These are phyloP conservation scores for Auricularia heimuer DNA, from an alignment of 768 basidiomycete species.

Conservation along the genomic window DNA sequence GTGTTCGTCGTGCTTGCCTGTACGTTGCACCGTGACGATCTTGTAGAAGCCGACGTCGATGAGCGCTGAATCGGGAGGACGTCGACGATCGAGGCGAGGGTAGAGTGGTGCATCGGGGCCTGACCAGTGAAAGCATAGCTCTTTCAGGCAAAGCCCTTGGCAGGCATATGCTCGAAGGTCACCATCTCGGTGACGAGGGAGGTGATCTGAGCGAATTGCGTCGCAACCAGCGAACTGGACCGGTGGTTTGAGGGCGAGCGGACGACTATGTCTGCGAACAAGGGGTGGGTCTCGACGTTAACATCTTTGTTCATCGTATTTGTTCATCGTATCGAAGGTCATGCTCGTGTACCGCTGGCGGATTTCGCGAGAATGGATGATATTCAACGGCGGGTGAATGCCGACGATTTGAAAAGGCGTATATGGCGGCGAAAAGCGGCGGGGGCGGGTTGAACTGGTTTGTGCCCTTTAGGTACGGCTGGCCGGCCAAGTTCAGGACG, in stretches of 20 bases:
- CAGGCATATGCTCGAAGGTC: slow-evolving; percentile 95
- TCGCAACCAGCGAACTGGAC: slow-evolving; percentile 88
- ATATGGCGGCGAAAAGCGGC: slow-evolving; percentile 78
- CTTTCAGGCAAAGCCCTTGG: slow-evolving; percentile 88
- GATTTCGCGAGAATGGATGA: slow-evolving; percentile 96
- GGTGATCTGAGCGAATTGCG: slow-evolving; percentile 97
- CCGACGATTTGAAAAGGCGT: slow-evolving; percentile 99
- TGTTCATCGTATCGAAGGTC: slow-evolving; percentile 86
- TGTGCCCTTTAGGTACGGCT: slow-evolving; percentile 99
- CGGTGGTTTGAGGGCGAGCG: slow-evolving; percentile 96
- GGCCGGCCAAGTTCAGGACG: slow-evolving; percentile 97
- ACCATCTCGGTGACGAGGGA: slow-evolving; percentile 97
- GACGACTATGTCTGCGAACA: slow-evolving; percentile 90
- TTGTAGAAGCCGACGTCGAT: slow-evolving; percentile 99
- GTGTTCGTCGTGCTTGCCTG: slow-evolving; percentile 87
- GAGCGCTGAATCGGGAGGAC: slow-evolving; percentile 93
- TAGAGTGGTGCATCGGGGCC: slow-evolving; percentile 97
- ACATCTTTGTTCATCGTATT: slow-evolving; percentile 61
- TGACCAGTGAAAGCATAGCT: slow-evolving; percentile 95
- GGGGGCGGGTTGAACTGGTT: slow-evolving; percentile 87
- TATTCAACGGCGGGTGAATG: slow-evolving; percentile 96
- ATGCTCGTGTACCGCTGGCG: slow-evolving; percentile 99
- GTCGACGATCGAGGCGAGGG: slow-evolving; percentile 94
- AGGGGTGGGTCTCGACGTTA: slow-evolving; percentile 87
- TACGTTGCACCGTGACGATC: slow-evolving; percentile 99